phyloP scores from a whole-genome alignment of 768 basidiomycete species.

The Leccinellum albellum region DNA sequence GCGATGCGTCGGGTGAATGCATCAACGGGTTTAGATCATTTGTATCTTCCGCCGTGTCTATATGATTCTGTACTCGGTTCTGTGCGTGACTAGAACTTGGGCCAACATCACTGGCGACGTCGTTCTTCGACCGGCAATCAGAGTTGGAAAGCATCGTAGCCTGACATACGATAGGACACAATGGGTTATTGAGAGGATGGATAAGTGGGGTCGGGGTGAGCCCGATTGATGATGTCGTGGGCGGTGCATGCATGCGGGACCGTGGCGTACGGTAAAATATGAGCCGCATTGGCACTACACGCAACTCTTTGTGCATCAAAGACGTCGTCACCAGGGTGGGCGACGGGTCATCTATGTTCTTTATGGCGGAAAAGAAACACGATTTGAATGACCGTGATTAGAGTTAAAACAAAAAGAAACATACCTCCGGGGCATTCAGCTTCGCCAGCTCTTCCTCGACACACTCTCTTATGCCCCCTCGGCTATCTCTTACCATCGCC shows the following conservation, averaged over 20 bases:
- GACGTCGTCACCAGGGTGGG: conserved; percentile 23
- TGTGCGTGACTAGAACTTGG: background rate
- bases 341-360: conserved; percentile 11
- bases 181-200: conserved; percentile 16
- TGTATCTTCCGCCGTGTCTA: background rate
- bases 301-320: conserved; percentile 39
- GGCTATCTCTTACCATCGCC: conserved; percentile 33
- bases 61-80: background rate
- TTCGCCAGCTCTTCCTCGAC: conserved; percentile 29
- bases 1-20: conserved; percentile 33
- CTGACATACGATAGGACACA: conserved; percentile 31
- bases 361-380: background rate
- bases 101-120: background rate
- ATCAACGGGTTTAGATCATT: conserved; percentile 3
- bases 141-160: conserved; percentile 17
- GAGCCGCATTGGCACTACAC: conserved; percentile 29
- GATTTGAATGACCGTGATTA: background rate
- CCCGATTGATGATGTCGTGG: background rate
- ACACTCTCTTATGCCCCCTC: conserved; percentile 13
- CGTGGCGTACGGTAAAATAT: conserved; percentile 37
- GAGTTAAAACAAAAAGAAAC: background rate
- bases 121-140: background rate
- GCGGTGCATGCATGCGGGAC: background rate
- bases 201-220: conserved; percentile 4
- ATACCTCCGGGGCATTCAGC: conserved; percentile 14